Evolutionary conservation across 2,329 filamentous ascomycete genomes (phyloP), one percentile per base, ranked within the genome.

Genomic region (Dactylellina haptotyla): DNA sequence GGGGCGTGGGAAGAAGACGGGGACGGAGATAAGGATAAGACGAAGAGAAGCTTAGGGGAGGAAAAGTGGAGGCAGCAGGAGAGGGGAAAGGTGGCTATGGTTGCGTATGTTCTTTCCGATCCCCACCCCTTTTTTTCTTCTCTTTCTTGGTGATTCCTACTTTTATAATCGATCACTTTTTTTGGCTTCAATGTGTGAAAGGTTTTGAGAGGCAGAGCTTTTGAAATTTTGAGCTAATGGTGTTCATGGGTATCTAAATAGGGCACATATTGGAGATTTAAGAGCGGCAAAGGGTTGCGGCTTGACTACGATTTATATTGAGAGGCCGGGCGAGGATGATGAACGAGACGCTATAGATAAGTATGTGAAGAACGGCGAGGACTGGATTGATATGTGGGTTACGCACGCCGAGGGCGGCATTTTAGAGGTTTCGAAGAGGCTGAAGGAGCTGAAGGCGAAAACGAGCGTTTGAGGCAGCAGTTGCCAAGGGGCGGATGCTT

Each of bases 291-390:
- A 87, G 77, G 79, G 77, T 1, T 84, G 83, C 71, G 91, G 91
- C 0, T 81, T 93, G 72, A 84, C 85, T 77, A 91, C 90, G 0
- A 84, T 95, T 1, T 95, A 93, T 79, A 87, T 95, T 1, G 90
- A 91, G 81, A 83, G 91, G 18, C 66, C 66, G 67, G 79, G 81
- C 2, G 76, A 80, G 45, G 91, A 96, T 80, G 91, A 93, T 80
- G 83, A 82, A 4, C 89, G 86, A 86, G 77, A 78, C 6, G 59
- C 76, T 16, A 85, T 86, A 3, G 81, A 85, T 23, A 82, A 85
- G 25, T 82, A 83, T 37, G 84, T 85, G 75, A 82, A 82, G 41
- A 83, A 84, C 58, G 83, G 85, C 18, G 86, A 84, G 66, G 84
- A 81, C 1, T 90, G 87, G 84, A 88, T 91, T 8, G 89, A 92